Evolutionary conservation across 805 yeast species (phyloP), one percentile per base, ranked within the genome.

Genomic region (Nakazawaea holstii): DNA sequence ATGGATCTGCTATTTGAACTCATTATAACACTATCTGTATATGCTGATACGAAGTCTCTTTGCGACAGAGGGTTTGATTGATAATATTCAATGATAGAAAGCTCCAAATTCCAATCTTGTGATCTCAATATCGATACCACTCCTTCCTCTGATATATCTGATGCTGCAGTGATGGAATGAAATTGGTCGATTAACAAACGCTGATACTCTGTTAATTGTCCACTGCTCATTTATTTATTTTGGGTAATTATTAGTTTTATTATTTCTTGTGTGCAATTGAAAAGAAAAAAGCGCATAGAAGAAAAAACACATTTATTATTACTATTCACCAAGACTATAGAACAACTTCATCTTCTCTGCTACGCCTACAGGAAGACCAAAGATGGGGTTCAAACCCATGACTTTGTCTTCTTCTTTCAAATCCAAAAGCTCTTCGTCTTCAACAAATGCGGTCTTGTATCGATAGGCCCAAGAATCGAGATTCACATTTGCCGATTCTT

Each of bases 381-480:
- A 81, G 0, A 82, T 64, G 1, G 88, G 86, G 49, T 82, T 79
- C 13, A 82, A 53, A 0, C 71, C 59, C 4, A 33, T 41, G 1
- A 74, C 43, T 2, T 43, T 35, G 39, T 60, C 54, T 3, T 14
- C 46, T 2, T 53, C 52, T 8, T 49, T 46, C 6, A 56, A 55
- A 20, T 57, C 58, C 3, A 59, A 49, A 2, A 59, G 46, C 1
- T 41, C n/a, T 0, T 42, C 52, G 20, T 56, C 60, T 1, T 37
- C 37, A 20, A 58, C 55, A 31, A 43, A 50, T 8, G 49, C 47
- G 2, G 58, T 51, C 7, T 33, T 30, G 30, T 57, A 65, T 56
- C 72, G 66, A 45, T 53, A 64, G 28, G 64, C 65, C 17, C 61
- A 44, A 6, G 56, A 55, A n/a, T 48, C 42, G 1, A 37, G 26